phyloP scores from a whole-genome alignment of 352 stramenopile species.

The Globisporangium lucens region DNA sequence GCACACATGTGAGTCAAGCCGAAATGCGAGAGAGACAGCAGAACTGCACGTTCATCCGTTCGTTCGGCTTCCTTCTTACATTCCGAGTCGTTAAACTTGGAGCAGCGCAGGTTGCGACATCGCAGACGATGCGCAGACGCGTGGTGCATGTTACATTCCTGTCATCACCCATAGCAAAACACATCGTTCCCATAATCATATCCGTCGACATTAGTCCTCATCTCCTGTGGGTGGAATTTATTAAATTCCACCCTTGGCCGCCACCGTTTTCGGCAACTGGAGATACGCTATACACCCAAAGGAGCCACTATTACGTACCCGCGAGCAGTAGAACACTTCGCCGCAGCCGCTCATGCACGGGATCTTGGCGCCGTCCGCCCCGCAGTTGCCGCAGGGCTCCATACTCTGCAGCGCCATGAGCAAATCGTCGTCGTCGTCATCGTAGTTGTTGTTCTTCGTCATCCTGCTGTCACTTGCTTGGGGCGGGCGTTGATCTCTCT shows the following conservation, averaged over 20 bases:
- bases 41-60: neutral
- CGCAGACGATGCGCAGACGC: slow-evolving; percentile 83
- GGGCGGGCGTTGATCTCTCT: neutral
- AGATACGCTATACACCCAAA: neutral
- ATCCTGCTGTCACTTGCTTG: slow-evolving; percentile 17
- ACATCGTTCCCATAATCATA: neutral
- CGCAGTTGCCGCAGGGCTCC: slow-evolving; percentile 85
- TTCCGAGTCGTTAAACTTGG: slow-evolving; percentile 88
- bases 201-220: neutral
- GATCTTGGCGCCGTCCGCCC: slow-evolving; percentile 75
- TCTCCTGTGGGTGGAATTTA: neutral
- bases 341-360: slow-evolving; percentile 84
- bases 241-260: neutral
- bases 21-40: neutral
- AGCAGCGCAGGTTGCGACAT: slow-evolving; percentile 82
- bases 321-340: slow-evolving; percentile 87
- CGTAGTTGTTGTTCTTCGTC: slow-evolving; percentile 77
- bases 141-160: slow-evolving; percentile 89
- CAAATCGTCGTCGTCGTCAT: slow-evolving; percentile 85
- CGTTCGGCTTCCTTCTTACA: slow-evolving; percentile 32
- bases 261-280: neutral
- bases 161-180: neutral
- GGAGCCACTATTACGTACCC: slow-evolving; percentile 34
- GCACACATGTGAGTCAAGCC: neutral
- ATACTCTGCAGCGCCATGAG: slow-evolving; percentile 84